phyloP scores from a whole-genome alignment of 1,284 basidiomycete species.

The Ganoderma lucidum region DNA sequence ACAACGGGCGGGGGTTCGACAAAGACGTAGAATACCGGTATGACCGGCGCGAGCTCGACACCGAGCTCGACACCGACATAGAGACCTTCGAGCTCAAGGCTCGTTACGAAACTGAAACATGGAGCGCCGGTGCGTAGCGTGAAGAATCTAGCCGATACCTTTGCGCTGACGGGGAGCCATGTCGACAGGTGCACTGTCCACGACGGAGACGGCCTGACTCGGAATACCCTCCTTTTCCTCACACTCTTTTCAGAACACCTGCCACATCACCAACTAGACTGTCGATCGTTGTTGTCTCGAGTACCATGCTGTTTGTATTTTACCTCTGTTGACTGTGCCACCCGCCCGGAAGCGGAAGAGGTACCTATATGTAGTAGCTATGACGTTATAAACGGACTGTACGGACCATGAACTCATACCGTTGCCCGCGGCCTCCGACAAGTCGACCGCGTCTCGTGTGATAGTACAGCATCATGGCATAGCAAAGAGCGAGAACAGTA shows the following conservation, averaged over 20 bases:
- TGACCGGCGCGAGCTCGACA: neutral
- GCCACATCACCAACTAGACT: neutral
- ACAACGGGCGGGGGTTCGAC: conserved; percentile 6
- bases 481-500: neutral
- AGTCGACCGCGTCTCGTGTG: neutral
- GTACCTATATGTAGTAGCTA: neutral
- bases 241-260: neutral
- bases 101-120: neutral
- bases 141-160: no score
- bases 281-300: neutral
- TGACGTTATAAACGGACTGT: neutral
- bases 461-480: neutral
- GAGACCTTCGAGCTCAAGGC: neutral
- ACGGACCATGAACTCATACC: neutral
- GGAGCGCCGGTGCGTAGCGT: neutral
- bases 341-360: neutral
- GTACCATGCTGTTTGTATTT: neutral
- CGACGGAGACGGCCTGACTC: neutral
- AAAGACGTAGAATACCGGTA: neutral
- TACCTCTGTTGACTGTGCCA: neutral
- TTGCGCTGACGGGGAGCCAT: neutral
- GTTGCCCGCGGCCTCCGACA: neutral
- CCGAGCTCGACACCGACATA: neutral
- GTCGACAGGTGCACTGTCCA: neutral
- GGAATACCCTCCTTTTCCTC: neutral